Percentiles rank a stretch among this genome's conserved stretches.
These are phyloP conservation scores for Elongisporangium senticosum DNA, from an alignment of 352 stramenopile species.

Conservation along the genomic window DNA sequence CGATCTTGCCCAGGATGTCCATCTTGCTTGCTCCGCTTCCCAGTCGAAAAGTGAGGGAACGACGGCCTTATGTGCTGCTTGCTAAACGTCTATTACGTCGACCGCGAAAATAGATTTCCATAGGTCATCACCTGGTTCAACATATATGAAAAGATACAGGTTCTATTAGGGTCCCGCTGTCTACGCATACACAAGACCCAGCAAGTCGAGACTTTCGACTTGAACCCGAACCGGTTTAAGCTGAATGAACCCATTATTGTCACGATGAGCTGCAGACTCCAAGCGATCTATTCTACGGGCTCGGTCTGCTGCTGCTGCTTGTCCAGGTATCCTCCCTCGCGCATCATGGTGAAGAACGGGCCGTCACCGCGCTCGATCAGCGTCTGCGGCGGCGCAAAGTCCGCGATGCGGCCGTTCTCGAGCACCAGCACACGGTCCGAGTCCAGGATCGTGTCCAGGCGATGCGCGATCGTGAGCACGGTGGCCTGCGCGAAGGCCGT, in stretches of 20 bases:
- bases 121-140: neutral
- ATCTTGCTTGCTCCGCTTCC: conserved; percentile 21
- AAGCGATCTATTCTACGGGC: neutral
- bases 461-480: conserved; percentile 96
- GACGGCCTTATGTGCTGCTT: neutral
- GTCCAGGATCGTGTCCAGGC: conserved; percentile 96
- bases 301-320: conserved; percentile 3
- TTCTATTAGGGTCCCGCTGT: neutral
- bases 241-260: neutral
- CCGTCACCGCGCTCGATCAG: conserved; percentile 38
- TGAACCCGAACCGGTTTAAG: neutral
- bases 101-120: neutral
- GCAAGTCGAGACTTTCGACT: neutral
- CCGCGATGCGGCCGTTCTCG: conserved; percentile 74
- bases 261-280: neutral
- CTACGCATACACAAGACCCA: conserved; percentile 3
- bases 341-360: conserved; percentile 50
- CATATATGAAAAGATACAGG: conserved; percentile 1
- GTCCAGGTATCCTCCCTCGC: conserved; percentile 37
- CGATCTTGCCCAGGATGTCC: conserved; percentile 82
- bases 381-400: conserved; percentile 74
- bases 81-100: neutral
- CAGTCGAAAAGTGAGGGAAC: neutral
- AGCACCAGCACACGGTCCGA: conserved; percentile 39
- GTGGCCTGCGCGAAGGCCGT: conserved; percentile 87